Percentiles rank a stretch among this genome's conserved stretches.
Evolutionary conservation across 2,329 filamentous ascomycete genomes (phyloP).

Genomic region (Xylaria sp.): DNA sequence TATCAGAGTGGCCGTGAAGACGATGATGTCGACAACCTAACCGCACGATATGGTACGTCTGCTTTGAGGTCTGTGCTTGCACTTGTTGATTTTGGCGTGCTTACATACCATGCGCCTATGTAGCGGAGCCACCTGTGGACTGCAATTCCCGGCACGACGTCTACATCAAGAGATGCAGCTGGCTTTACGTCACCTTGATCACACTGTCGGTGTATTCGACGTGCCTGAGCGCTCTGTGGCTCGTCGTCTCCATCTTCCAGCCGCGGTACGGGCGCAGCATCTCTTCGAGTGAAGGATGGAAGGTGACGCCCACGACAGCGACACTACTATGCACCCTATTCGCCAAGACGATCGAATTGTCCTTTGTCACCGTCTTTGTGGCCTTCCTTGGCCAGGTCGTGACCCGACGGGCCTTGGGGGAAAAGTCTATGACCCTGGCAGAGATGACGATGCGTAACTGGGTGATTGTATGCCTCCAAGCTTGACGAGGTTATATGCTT

Average conservation of each 20-base stretch:
- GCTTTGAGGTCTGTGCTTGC: not conserved
- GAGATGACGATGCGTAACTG: constrained; percentile 79
- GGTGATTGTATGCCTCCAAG: constrained; percentile 53
- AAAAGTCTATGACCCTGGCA: constrained; percentile 67
- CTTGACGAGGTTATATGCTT: not conserved
- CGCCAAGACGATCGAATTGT: constrained; percentile 76
- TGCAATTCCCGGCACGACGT: constrained; percentile 36
- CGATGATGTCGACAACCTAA: constrained; percentile 22
- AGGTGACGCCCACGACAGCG: constrained; percentile 64
- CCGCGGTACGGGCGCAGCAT: constrained; percentile 65
- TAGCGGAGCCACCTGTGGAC: constrained; percentile 33
- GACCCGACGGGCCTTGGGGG: constrained; percentile 67
- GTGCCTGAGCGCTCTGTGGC: constrained; percentile 65
- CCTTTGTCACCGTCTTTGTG: constrained; percentile 77
- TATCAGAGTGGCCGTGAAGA: constrained; percentile 19
- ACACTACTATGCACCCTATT: constrained; percentile 68
- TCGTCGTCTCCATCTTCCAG: constrained; percentile 62
- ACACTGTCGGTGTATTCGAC: constrained; percentile 64
- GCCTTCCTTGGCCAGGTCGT: constrained; percentile 75
- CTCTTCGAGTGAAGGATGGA: constrained; percentile 49
- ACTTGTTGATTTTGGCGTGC: not conserved
- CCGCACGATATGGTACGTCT: constrained; percentile 28
- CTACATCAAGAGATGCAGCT: constrained; percentile 40
- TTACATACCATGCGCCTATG: constrained; percentile 6
- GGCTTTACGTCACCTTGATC: constrained; percentile 53